Base-by-base conservation (phyloP, 73 alveolate genomes). In the Stentor roeselii region DNA sequence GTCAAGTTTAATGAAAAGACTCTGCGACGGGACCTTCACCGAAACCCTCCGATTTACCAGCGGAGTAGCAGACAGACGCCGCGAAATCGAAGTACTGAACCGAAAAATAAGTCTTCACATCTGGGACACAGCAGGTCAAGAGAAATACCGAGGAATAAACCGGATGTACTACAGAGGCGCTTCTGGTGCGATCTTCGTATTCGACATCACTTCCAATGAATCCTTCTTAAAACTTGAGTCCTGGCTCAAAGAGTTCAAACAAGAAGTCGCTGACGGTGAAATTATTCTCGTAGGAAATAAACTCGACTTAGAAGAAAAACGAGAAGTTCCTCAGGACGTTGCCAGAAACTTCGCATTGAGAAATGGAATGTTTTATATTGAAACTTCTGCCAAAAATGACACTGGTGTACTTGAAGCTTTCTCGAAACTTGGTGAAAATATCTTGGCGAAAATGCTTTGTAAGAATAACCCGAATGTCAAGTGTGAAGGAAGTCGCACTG, bases 181-280 rank as follows among this genome's bases (percentile, higher is more conserved):
- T 6, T 86, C 89, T 59, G 95, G 93, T 11, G 95, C 89, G 0
- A 67, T 89, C 37, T 60, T 92, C 3, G 92, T 84, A 36, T 92
- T 75, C 90, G 95, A 92, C 90, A 83, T 92, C 30, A 84, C 91
- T 3, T 92, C 87, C 75, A 78, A 60, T 60, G 87, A 92, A 37
- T 82, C 93, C n/a, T 92, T 91, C 84, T 82, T 77, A n/a, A 83
- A 84, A 78, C 84, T 90, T 36, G 86, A 84, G 67, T 78, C 83
- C 76, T 92, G 97, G 96, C 86, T 92, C 84, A 87, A 92, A 42
- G 92, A 91, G 78, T 82, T 92, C 31, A 84, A 91, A 67, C 86
- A 91, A 59, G 78, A 87, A 42, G 84, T 91, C 40, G 93, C 27
- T 2, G 84, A 76, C 39, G 60, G 36, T 21, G 36, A 37, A 39